Percentiles rank a stretch among this genome's conserved stretches.
Conservation (phyloP, 2,329 filamentous ascomycete species). For the Sphaerulina vaccinii region DNA sequence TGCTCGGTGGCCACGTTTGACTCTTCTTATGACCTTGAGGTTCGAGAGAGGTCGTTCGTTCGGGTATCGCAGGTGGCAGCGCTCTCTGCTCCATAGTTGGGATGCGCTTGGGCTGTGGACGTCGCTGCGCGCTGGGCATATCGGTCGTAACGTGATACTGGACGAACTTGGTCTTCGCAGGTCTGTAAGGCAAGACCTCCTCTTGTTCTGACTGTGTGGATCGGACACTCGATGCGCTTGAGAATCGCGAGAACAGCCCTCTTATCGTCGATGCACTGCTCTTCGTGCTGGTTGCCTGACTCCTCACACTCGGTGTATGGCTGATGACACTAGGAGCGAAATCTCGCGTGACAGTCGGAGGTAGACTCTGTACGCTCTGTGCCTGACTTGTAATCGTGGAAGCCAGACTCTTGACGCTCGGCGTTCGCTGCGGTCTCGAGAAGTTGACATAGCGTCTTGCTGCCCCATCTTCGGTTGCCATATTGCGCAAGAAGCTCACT, state of each 20-base stretch:
- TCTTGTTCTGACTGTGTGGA: conserved; percentile 16
- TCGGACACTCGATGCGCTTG: conserved; percentile 6
- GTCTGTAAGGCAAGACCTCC: conserved; percentile 26
- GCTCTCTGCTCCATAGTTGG: conserved; percentile 11
- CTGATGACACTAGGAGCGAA: conserved; percentile 8
- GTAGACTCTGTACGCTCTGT: conserved; percentile 1
- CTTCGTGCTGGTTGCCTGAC: conserved; percentile 4
- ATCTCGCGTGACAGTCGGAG: neutral
- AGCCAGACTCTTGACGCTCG: conserved; percentile 17
- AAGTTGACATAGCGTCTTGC: conserved; percentile 22
- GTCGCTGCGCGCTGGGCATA: conserved; percentile 13
- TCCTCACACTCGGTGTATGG: conserved; percentile 3
- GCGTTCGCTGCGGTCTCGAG: conserved; percentile 20
- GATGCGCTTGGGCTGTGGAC: conserved; percentile 4
- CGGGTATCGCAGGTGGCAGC: conserved; percentile 20
- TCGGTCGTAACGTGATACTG: conserved; percentile 31
- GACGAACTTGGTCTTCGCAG: conserved; percentile 26
- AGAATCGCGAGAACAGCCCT: conserved; percentile 8
- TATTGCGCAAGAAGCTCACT: neutral
- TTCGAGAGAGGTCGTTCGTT: conserved; percentile 21
- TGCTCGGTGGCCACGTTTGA: conserved; percentile 23
- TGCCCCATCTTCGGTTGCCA: neutral
- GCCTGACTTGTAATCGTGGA: conserved; percentile 4
- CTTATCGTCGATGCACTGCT: conserved; percentile 11
- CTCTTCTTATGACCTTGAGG: conserved; percentile 10